Evolutionary conservation across 139 green algal species (phyloP), one percentile per base, ranked within the genome.

Genomic region (Chlorella sp.): DNA sequence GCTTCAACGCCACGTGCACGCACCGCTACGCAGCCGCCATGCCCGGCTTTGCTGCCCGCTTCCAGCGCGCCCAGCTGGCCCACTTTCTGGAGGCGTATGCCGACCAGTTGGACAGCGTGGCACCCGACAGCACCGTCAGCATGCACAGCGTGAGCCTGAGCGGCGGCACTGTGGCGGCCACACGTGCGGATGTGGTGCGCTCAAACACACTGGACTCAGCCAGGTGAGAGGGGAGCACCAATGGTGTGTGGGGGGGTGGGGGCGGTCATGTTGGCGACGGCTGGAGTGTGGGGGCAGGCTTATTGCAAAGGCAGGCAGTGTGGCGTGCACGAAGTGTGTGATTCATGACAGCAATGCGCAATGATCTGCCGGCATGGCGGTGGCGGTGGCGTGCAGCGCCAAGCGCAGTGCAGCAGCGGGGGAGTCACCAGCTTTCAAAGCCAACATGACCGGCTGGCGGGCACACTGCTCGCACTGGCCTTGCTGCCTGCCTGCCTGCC

Each of bases 1-100:
- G 87, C 28, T 91, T 91, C 81, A 91, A 91, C 40, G 88, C 68
- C 66, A 79, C 60, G 14, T 91, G 88, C 80, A 88, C 68, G 15
- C 81, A 88, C 66, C 81, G 48, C 26, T 91, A 85, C 53, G n/a
- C 34, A 28, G 5, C 81, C 0, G 39, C 69, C 24, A 61, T 91
- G 21, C 32, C 22, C 15, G 88, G 88, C 39, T 91, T 91, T 78
- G 48, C 88, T 0, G 88, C 81, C 12, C 30, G 66, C 34, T 91
- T 91, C 53, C 30, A 73, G 3, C 66, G 88, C 4, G 21, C 26
- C 0, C 80, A 91, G 80, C 81, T 91, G 88, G 81, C 48, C 0
- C 48, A 22, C 26, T 91, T 88, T 30, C 42, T 88, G 36, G 42
- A 83, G 11, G 81, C 68, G 0, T 88, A 88, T n/a, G 81, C 34